Evolutionary conservation across 2,329 filamentous ascomycete species (phyloP).

Genomic region (Claviceps pazoutovae): DNA sequence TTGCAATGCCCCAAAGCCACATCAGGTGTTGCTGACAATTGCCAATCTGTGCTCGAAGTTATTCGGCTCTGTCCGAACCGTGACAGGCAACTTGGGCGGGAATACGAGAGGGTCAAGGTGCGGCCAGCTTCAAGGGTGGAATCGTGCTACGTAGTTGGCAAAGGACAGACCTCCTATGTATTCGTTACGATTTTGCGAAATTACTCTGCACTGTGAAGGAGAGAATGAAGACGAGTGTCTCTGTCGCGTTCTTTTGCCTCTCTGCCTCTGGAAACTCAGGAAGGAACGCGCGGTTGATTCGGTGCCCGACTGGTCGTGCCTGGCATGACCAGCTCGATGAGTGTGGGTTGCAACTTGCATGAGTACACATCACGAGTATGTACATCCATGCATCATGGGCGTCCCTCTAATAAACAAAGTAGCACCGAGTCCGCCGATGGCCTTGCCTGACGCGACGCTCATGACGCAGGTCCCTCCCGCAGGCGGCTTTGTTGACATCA

Average conservation of each 20-base stretch:
- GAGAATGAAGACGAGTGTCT: not conserved
- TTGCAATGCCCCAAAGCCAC: not conserved
- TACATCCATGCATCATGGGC: no score
- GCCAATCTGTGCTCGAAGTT: not conserved
- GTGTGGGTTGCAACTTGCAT: no score
- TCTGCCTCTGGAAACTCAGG: not conserved
- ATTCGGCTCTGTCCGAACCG: not conserved
- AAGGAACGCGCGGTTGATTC: no score
- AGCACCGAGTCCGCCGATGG: no score
- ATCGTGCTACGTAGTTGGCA: not conserved
- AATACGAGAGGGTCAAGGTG: not conserved
- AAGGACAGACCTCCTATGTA: not conserved
- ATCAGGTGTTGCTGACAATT: not conserved
- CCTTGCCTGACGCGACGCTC: no score
- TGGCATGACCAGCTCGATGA: not conserved
- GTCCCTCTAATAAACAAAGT: no score
- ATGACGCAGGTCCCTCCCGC: no score
- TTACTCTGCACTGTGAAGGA: not conserved
- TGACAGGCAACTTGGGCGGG: not conserved
- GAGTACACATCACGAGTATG: no score
- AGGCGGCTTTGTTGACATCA: no score
- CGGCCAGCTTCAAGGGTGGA: not conserved
- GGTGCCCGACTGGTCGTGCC: not conserved
- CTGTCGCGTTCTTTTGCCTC: not conserved
- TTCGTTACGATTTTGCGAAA: not conserved